Evolutionary conservation across 2,329 filamentous ascomycete genomes (phyloP).

Genomic region (Hypoxylon sp.): DNA sequence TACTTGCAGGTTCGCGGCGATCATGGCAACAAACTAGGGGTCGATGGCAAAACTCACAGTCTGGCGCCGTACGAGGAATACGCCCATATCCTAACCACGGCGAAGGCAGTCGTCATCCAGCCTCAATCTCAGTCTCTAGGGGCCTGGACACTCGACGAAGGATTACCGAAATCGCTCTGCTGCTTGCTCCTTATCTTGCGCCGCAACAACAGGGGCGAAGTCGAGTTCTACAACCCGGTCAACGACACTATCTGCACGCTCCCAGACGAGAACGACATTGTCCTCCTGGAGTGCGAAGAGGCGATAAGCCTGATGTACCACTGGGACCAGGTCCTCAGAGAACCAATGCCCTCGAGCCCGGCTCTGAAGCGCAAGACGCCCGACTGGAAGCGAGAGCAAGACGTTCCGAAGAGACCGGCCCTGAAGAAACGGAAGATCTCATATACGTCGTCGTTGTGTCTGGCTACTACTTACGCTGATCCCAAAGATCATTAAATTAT

Average conservation of each 20-base stretch:
- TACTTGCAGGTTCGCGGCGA: not conserved
- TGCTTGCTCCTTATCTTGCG: not conserved
- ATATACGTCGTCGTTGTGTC: no score
- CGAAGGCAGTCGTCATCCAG: not conserved
- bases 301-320: not conserved
- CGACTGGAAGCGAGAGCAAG: not conserved
- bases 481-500: no score
- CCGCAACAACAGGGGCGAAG: not conserved
- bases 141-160: not conserved
- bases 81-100: not conserved
- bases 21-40: no score
- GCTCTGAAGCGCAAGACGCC: not conserved
- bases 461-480: no score
- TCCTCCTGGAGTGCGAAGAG: conserved; percentile 21
- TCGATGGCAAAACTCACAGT: not conserved
- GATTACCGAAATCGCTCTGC: no score
- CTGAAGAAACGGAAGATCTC: no score
- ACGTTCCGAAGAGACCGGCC: not conserved
- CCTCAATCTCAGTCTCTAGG: not conserved
- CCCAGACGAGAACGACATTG: not conserved
- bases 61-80: not conserved
- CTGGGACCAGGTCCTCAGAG: not conserved
- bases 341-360: not conserved
- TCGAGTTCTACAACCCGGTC: not conserved
- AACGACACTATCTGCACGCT: not conserved